These are phyloP conservation scores for Aristolochia fimbriata DNA, from an alignment of 164 flowering plant genomes.

Conservation along the genomic window DNA sequence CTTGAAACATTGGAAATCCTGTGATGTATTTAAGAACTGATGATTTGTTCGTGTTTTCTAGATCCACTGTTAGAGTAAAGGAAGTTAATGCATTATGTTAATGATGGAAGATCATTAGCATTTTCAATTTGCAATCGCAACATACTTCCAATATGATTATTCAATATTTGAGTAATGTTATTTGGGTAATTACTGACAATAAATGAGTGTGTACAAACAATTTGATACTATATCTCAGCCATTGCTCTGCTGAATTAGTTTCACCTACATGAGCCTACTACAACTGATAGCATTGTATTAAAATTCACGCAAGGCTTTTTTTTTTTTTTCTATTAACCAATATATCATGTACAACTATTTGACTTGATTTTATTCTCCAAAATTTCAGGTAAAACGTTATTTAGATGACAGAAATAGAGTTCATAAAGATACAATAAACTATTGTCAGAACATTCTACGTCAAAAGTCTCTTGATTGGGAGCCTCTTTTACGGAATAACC, in stretches of 20 bases:
- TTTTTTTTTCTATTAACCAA: not conserved
- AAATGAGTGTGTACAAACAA: not conserved
- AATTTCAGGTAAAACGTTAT: constrained; percentile 39
- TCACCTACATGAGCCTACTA: not conserved
- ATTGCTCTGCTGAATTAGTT: not conserved
- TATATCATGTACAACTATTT: not conserved
- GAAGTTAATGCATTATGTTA: too few relatives aligned
- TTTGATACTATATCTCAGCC: not conserved
- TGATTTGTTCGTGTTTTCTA: too few relatives aligned
- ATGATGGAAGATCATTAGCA: too few relatives aligned
- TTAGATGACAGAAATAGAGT: constrained; percentile 51
- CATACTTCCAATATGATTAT: too few relatives aligned
- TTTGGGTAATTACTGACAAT: too few relatives aligned
- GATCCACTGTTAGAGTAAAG: too few relatives aligned
- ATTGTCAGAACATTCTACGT: constrained; percentile 58
- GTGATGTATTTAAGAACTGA: too few relatives aligned
- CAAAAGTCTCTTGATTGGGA: constrained; percentile 60
- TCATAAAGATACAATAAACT: constrained; percentile 61
- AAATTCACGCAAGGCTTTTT: not conserved
- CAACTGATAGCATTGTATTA: not conserved
- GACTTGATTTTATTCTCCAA: constrained; percentile 1
- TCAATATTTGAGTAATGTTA: too few relatives aligned
- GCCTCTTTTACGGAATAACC: constrained; percentile 35
- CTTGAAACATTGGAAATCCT: too few relatives aligned
- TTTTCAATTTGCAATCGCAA: too few relatives aligned